Evolutionary conservation across 2,329 filamentous ascomycete genomes (phyloP).

Genomic region (Beauveria rudraprayagi): DNA sequence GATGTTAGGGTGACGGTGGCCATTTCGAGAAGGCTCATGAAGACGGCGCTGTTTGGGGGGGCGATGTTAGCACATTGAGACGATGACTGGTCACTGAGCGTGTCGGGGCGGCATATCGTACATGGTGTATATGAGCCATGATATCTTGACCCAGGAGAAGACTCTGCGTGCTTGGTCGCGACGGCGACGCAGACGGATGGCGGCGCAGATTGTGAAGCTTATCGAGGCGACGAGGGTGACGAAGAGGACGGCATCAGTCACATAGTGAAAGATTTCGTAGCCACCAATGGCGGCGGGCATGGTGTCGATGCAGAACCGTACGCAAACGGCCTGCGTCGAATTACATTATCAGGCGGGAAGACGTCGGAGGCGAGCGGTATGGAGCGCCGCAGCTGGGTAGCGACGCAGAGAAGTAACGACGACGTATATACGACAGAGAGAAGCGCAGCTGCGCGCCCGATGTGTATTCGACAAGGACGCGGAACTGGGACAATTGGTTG

Average conservation of each 20-base stretch:
- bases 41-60: background rate
- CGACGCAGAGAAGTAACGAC: background rate
- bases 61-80: background rate
- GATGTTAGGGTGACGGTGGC: background rate
- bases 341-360: slow-evolving; percentile 5
- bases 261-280: slow-evolving; percentile 10
- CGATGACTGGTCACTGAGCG: background rate
- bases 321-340: slow-evolving; percentile 3
- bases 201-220: slow-evolving; percentile 5
- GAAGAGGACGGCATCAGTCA: background rate
- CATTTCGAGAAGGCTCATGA: background rate
- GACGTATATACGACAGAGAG: background rate
- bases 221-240: slow-evolving; percentile 7
- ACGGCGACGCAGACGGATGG: slow-evolving; percentile 2
- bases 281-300: background rate
- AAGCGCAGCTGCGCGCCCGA: no score
- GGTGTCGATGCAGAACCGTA: slow-evolving; percentile 6
- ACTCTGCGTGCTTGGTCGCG: slow-evolving; percentile 9
- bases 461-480: no score
- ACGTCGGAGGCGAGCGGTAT: background rate
- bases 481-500: no score
- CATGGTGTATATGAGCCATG: slow-evolving; percentile 5
- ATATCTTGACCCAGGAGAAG: slow-evolving; percentile 11
- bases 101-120: background rate
- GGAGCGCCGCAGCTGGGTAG: background rate